Base-by-base conservation (phyloP, 2,329 filamentous ascomycete species). In the Aureobasidium sp. region DNA sequence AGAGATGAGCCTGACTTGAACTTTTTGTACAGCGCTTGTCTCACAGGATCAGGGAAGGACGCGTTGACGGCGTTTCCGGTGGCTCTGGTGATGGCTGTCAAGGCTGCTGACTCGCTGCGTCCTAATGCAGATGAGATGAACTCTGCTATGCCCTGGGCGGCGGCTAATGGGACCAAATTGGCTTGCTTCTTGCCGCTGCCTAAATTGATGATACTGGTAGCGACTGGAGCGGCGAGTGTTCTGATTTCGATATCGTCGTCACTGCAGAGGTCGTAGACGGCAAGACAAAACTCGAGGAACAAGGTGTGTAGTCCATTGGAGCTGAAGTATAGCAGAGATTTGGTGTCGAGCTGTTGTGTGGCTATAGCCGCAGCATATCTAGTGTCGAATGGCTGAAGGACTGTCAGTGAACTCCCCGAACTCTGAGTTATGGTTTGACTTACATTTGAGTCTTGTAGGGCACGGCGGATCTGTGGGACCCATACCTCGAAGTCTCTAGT, bases 171-270 rank as follows among this genome's bases (percentile, higher is more conserved):
- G 3, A 85, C 82, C 1, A 84, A 71, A 7, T 77, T 72, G 69
- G 69, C 8, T 67, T 20, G 23, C 27, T 27, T 65, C 7, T 33
- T 71, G 51, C 20, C 29, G 4, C 70, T 69, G 31, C 66, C 71
- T 25, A 42, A 71, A 36, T 67, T 61, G 10, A 90, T 70, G 29
- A 92, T 76, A 27, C 73, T 75, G 7, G 78, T 75, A 0, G 85
- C 82, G 1, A 87, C 84, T 0, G 71, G 67, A 3, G 90, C 87
- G 10, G 90, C 91, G 1, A 87, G 76, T 40, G 91, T 87, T 51
- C 95, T 89, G 69, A 98, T 87, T 66, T 98, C 94, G 68, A 97
- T 93, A 74, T 98, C 95, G 74, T 98, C 95, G 74, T 98, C 96
- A 74, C 93, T 92, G 6, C 97, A 84, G 53, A 90, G 84, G 74